Base-by-base conservation (phyloP, 2,329 filamentous ascomycete species). In the Penicillium expansum region DNA sequence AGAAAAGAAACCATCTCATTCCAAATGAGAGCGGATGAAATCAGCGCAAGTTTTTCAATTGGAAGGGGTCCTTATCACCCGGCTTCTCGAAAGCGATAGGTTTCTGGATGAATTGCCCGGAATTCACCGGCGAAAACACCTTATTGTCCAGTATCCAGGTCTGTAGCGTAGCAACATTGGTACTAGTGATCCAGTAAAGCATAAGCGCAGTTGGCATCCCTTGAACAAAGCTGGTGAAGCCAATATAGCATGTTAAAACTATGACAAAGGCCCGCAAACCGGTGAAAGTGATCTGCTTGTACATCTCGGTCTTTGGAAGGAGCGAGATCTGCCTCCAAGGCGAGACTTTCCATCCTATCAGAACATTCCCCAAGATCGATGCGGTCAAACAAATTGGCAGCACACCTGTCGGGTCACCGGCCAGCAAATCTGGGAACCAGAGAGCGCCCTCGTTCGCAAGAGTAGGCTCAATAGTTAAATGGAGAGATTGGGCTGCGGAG, bases 391-490 rank as follows among this genome's bases (percentile, higher is more conserved):
- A 56, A 39, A 79, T 73, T 0, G 83, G 82, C 1, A 86, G 73
- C 2, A 76, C 61, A 2, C 79, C 71, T 3, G 77, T 77, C 0
- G 83, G 76, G 62, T 87, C 85, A 9, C 81, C 72, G 0, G 76
- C 65, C 5, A 83, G 71, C 14, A 88, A 77, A 66, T 87, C 77
- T 1, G 79, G 77, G 55, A 86, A 86, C 84, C 84, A 88, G 2
- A 85, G 73, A 3, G 80, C 77, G n/a, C 84, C 84, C 71, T 86
- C 84, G 8, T 68, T 77, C 5, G 79, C 76, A 16, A 87, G 71
- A 5, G 78, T 76, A 3, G 79, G 77, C 61, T 85, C 81, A 32
- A 80, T 43, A 4, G 66, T 57, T 10, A 67, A 43, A 54, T 63
- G 64, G 24, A 74, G 57, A 37, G 69, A 50, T 24, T 64, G 50